Conservation (phyloP, 1,284 basidiomycete genomes). For the Ceratobasidium sp. region DNA sequence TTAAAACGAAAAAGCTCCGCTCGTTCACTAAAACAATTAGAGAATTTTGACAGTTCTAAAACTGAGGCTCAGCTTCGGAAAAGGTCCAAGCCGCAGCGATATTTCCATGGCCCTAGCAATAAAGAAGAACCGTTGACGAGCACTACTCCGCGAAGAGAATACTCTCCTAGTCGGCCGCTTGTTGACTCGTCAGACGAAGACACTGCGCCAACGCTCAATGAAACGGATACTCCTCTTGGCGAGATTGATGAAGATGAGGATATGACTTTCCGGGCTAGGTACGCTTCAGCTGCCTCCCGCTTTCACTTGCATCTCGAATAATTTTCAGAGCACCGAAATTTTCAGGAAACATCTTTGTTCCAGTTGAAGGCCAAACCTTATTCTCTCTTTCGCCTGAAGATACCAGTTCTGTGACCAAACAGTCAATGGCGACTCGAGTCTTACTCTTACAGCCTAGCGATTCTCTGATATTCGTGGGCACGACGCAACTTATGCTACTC, state of each 20-base stretch:
- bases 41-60: neutral
- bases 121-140: neutral
- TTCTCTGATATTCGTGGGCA: constrained; percentile 68
- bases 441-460: constrained; percentile 59
- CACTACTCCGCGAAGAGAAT: constrained; percentile 53
- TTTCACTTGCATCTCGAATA: neutral
- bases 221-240: neutral
- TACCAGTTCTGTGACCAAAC: constrained; percentile 1
- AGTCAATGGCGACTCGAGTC: constrained; percentile 49
- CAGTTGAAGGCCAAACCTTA: constrained; percentile 59
- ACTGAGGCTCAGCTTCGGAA: constrained; percentile 1
- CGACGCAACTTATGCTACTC: constrained; percentile 65
- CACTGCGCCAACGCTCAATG: constrained; percentile 45
- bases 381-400: constrained; percentile 60
- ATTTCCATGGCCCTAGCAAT: neutral
- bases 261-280: neutral
- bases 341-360: constrained; percentile 56
- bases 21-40: neutral
- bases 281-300: neutral
- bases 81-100: neutral
- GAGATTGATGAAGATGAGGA: neutral
- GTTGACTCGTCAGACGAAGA: constrained; percentile 66
- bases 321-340: neutral
- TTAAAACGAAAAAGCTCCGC: constrained; percentile 29
- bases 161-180: constrained; percentile 65